phyloP scores from a whole-genome alignment of 148 eudicot genomes.

The Silene latifolia region DNA sequence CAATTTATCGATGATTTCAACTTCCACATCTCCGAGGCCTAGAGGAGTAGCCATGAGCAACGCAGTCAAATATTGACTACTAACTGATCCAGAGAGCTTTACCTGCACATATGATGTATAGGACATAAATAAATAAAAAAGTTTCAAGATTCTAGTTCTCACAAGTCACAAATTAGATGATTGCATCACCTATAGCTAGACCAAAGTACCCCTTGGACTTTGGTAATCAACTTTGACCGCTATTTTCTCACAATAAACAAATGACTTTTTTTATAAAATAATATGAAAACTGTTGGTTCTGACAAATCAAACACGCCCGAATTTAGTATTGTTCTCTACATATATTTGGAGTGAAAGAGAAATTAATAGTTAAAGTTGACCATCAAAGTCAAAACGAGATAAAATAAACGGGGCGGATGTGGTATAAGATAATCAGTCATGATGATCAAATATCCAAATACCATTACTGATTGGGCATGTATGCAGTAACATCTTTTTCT shows the following conservation, averaged over 20 bases:
- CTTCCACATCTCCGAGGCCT: constrained; percentile 84
- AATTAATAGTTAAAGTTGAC: no score
- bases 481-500: no score
- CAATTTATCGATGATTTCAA: constrained; percentile 87
- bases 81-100: constrained; percentile 92
- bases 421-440: neutral
- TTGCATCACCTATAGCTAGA: neutral
- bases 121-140: neutral
- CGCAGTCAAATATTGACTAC: constrained; percentile 98
- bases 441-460: neutral
- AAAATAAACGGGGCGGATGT: no score
- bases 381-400: no score
- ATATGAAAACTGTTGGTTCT: no score
- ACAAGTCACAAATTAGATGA: neutral
- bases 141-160: neutral
- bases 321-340: no score
- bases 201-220: neutral
- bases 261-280: no score
- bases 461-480: neutral
- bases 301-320: no score
- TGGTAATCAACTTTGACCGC: no score
- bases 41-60: constrained; percentile 95
- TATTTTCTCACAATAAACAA: no score
- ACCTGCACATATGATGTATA: constrained; percentile 46
- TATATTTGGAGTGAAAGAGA: no score